These are phyloP conservation scores for Isabelozyma gotoi DNA, from an alignment of 805 yeast species.

Conservation along the genomic window DNA sequence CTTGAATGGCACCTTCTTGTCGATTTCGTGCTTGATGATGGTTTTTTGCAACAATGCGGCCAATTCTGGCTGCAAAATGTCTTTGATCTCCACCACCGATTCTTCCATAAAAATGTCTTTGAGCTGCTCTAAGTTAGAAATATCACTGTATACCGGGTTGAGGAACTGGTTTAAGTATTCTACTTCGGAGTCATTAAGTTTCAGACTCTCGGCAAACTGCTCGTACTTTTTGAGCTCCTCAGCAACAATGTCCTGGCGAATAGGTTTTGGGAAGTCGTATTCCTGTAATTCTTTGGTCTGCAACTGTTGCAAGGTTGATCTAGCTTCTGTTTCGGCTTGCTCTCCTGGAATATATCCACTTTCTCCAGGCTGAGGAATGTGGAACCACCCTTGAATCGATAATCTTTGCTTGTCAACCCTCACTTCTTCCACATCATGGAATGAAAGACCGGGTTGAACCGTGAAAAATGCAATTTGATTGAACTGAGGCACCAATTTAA, in stretches of 20 bases:
- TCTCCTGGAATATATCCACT: constrained; percentile 81
- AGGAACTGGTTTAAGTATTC: constrained; percentile 54
- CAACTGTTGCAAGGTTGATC: constrained; percentile 74
- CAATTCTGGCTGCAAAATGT: constrained; percentile 59
- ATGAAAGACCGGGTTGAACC: constrained; percentile 93
- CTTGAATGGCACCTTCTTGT: constrained; percentile 55
- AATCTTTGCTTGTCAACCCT: constrained; percentile 85
- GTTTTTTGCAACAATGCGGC: constrained; percentile 45
- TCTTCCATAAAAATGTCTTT: constrained; percentile 59
- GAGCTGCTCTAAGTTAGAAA: constrained; percentile 42
- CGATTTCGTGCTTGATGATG: constrained; percentile 60
- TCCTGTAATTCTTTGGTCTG: constrained; percentile 76
- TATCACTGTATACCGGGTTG: constrained; percentile 46
- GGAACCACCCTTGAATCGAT: constrained; percentile 98
- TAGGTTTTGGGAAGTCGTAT: constrained; percentile 76
- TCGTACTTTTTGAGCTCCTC: constrained; percentile 34
- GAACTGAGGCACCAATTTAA: constrained; percentile 83
- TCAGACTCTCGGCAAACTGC: constrained; percentile 16
- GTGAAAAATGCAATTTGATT: constrained; percentile 95
- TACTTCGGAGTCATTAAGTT: constrained; percentile 34
- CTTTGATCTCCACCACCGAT: constrained; percentile 65
- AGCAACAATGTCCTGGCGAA: constrained; percentile 41
- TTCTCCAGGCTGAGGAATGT: constrained; percentile 93
- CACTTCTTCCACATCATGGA: constrained; percentile 98
- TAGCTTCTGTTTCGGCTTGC: constrained; percentile 72